A percentile compares a stretch with the other conserved stretches of the same genome.
Evolutionary conservation across 1,139 yeast species (phyloP).

Genomic region (Sugiyamaella xylanicola): DNA sequence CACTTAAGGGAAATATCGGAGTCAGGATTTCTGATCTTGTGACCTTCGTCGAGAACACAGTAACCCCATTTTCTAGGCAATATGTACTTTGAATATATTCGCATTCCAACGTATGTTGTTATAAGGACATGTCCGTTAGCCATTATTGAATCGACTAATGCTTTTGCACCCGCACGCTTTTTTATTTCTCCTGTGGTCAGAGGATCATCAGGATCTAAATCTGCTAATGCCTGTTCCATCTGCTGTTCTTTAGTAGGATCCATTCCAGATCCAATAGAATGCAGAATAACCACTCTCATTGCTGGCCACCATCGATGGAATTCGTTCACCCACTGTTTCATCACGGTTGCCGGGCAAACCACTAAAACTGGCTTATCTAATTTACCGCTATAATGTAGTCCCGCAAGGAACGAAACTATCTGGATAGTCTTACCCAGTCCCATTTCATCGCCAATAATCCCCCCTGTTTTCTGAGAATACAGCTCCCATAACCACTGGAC

Average conservation of each 20-base stretch:
- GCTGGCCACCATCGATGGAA: slow-evolving; percentile 99
- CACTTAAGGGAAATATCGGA: slow-evolving; percentile 83
- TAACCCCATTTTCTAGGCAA: slow-evolving; percentile 85
- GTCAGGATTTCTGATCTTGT: slow-evolving; percentile 93
- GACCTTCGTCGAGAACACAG: slow-evolving; percentile 93
- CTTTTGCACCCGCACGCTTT: slow-evolving; percentile 38
- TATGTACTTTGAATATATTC: slow-evolving; percentile 71
- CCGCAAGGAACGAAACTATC: slow-evolving; percentile 85
- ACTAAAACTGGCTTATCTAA: slow-evolving; percentile 77
- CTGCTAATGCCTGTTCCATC: slow-evolving; percentile 52
- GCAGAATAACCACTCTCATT: slow-evolving; percentile 78
- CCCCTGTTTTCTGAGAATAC: slow-evolving; percentile 85
- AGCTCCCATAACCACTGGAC: slow-evolving; percentile 75
- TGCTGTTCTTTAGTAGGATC: slow-evolving; percentile 53
- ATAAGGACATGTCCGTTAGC: slow-evolving; percentile 74
- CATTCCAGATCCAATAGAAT: slow-evolving; percentile 93
- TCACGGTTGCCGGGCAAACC: slow-evolving; percentile 95
- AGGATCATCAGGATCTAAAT: slow-evolving; percentile 6
- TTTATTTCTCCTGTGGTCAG: slow-evolving; percentile 22
- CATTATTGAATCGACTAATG: slow-evolving; percentile 56
- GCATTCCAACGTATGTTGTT: slow-evolving; percentile 89
- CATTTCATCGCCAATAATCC: slow-evolving; percentile 97
- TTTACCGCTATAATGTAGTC: slow-evolving; percentile 77
- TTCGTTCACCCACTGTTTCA: slow-evolving; percentile 95
- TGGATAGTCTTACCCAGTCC: slow-evolving; percentile 96